phyloP scores from a whole-genome alignment of 805 yeast species.

The Teunomyces pallodes region DNA sequence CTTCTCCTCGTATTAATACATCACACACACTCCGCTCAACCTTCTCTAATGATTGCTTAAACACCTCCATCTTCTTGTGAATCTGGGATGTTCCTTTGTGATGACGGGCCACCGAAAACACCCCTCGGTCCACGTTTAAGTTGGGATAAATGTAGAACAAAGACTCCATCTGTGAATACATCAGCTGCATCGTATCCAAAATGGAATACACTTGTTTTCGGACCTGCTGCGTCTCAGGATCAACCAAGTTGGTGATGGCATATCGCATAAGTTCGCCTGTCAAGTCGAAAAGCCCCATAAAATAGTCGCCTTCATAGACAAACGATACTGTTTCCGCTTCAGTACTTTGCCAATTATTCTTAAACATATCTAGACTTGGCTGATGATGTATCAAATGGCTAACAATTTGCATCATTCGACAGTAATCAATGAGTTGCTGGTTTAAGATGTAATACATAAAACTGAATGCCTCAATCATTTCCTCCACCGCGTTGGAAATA shows the following conservation, averaged over 20 bases:
- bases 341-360: not conserved
- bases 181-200: conserved; percentile 15
- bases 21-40: conserved; percentile 22
- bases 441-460: conserved; percentile 17
- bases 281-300: conserved; percentile 40
- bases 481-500: conserved; percentile 24
- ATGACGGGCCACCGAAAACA: conserved; percentile 11
- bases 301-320: conserved; percentile 26
- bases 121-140: conserved; percentile 16
- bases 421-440: conserved; percentile 12
- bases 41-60: conserved; percentile 21
- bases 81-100: conserved; percentile 9
- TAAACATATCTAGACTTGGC: not conserved
- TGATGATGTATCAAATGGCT: not conserved
- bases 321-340: conserved; percentile 4
- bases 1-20: conserved; percentile 19
- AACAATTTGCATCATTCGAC: conserved; percentile 6
- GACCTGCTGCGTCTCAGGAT: not conserved
- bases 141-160: conserved; percentile 17
- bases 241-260: conserved; percentile 27
- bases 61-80: conserved; percentile 21
- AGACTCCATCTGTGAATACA: conserved; percentile 10
- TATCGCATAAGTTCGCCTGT: conserved; percentile 44
- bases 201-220: not conserved
- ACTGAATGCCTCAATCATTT: conserved; percentile 26